phyloP scores from a whole-genome alignment of 139 green algal species.

The Tetradesmus lagerheimii region DNA sequence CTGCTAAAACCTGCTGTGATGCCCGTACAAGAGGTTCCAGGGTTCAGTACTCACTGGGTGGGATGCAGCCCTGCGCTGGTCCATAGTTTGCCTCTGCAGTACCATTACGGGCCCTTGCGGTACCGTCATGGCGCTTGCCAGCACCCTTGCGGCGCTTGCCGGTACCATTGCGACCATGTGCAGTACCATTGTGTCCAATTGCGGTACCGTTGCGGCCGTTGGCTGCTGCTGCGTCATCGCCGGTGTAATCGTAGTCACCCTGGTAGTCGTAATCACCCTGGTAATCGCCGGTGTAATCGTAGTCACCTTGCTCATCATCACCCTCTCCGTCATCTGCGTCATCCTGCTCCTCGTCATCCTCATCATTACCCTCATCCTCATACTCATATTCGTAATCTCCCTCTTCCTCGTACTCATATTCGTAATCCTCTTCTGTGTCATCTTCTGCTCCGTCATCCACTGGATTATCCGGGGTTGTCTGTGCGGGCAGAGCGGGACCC shows the following conservation, averaged over 20 bases:
- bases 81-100: background rate
- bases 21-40: too few species aligned
- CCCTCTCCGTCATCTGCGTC: background rate
- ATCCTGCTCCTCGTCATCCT: background rate
- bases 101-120: background rate
- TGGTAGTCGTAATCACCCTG: too few species aligned
- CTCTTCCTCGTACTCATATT: background rate
- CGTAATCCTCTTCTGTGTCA: too few species aligned
- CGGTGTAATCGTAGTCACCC: background rate
- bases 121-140: background rate
- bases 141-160: background rate
- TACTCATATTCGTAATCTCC: background rate
- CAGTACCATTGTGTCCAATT: background rate
- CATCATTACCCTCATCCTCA: background rate
- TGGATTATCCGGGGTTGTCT: background rate
- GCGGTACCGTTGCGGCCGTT: background rate
- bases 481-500: background rate
- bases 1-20: too few species aligned
- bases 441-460: background rate
- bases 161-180: background rate
- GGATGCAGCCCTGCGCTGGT: constrained; percentile 7
- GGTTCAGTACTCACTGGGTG: constrained; percentile 18
- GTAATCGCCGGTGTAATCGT: background rate
- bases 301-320: background rate
- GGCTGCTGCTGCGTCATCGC: background rate